These are phyloP conservation scores for Piloderma croceum DNA, from an alignment of 768 basidiomycete genomes.

Conservation along the genomic window DNA sequence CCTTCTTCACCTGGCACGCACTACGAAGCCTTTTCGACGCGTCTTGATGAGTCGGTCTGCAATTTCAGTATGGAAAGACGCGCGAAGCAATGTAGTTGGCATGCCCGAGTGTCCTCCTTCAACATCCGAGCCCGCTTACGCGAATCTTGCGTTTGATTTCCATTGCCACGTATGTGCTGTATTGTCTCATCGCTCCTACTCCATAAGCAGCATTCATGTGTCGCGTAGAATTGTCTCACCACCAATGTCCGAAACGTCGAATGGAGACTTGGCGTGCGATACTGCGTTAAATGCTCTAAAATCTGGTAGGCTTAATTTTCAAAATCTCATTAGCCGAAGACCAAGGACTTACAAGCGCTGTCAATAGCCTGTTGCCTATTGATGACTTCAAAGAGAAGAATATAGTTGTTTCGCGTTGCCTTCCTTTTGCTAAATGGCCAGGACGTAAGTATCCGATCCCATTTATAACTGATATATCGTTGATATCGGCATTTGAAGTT, in stretches of 20 bases:
- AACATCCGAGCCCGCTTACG: conserved; percentile 26
- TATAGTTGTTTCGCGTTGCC: not conserved
- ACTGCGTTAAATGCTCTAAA: conserved; percentile 4
- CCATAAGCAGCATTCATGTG: not conserved
- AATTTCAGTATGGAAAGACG: conserved; percentile 21
- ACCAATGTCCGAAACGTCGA: conserved; percentile 4
- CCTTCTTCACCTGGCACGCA: conserved; percentile 40
- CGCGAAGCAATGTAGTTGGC: conserved; percentile 14
- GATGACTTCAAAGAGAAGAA: not conserved
- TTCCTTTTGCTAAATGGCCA: not conserved
- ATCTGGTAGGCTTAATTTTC: not conserved
- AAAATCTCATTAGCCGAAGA: not conserved
- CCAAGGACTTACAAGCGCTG: not conserved
- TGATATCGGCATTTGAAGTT: too few species aligned
- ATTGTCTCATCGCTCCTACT: not conserved
- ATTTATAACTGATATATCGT: not conserved
- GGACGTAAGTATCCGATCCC: not conserved
- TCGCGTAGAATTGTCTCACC: conserved; percentile 1
- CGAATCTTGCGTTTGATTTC: conserved; percentile 22
- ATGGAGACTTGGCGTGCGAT: conserved; percentile 4
- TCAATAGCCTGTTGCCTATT: not conserved
- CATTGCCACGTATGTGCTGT: conserved; percentile 25
- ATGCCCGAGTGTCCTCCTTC: conserved; percentile 23
- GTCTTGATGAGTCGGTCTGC: conserved; percentile 11
- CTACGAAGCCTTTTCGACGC: conserved; percentile 33